Evolutionary conservation across 208 protist species (phyloP), one percentile per base, ranked within the genome.

Genomic region (Acanthamoeba healyi): DNA sequence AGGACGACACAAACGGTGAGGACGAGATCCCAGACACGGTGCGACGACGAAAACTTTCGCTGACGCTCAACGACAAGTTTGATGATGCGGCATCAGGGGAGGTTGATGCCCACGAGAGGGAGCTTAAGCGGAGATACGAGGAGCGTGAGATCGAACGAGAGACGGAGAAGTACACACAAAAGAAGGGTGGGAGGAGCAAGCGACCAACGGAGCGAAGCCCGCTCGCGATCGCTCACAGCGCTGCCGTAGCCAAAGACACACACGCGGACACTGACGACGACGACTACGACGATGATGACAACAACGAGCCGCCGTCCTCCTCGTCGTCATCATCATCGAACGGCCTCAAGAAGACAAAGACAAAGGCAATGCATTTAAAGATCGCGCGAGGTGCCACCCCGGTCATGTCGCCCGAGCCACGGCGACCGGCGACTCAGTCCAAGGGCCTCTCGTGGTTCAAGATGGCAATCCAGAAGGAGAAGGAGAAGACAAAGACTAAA

Each of bases 361-460:
- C 7, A 5, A 17, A 9, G 26, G 34, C 26, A 72, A 72, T 29
- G 26, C 26, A 26, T 5, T 17, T 38, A n/a, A 72, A 72, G 29
- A 38, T 29, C 34, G 70, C 32, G 26, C 70, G 17, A 7, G 70
- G 40, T n/a, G 44, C 42, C 17, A 26, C 2, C n/a, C 74, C 24
- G 4, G 24, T 56, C 26, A 17, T 56, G 42, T 84, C 44, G 44
- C 44, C 74, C 38, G 74, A 84, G 32, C 74, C 74, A 14, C 74
- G 44, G n/a, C 74, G 42, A 22, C n/a, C 44, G 42, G 17, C 36
- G 15, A 5, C 74, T 5, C 38, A 54, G 65, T 74, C 65, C 24
- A 84, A 84, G 74, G 74, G 74, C 42, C 42, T 84, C 19, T 84
- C 74, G 26, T 84, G 74, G 74, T 56, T 84, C 44, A 46, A 56